These are phyloP conservation scores for Calocera viscosa DNA, from an alignment of 768 basidiomycete species.

Conservation along the genomic window DNA sequence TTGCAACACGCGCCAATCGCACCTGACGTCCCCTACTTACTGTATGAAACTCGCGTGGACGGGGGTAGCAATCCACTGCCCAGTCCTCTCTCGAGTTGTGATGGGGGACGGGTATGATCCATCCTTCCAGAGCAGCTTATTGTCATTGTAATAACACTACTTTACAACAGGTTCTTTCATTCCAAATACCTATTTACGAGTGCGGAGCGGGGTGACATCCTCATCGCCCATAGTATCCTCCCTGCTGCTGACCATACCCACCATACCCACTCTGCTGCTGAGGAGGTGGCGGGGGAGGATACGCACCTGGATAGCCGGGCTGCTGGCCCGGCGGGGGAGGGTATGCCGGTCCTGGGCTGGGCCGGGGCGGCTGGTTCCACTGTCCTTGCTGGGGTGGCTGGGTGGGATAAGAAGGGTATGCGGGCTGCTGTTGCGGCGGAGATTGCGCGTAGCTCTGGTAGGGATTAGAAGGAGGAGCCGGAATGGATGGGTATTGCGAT, in stretches of 20 bases:
- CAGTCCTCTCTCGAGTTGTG: background rate
- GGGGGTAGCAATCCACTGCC: background rate
- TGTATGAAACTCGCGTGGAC: background rate
- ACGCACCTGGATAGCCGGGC: conserved; percentile 6
- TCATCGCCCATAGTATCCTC: background rate
- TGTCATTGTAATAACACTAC: background rate
- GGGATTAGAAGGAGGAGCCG: background rate
- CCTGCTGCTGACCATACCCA: background rate
- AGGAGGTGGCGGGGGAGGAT: conserved; percentile 13
- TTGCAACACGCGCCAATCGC: conserved; percentile 3
- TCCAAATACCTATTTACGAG: background rate
- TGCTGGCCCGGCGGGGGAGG: conserved; percentile 13
- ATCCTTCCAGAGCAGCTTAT: background rate
- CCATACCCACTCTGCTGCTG: conserved; percentile 2
- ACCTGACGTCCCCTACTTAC: background rate
- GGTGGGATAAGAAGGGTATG: background rate
- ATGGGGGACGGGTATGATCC: background rate
- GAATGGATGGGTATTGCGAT: conserved; percentile 11
- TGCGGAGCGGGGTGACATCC: background rate
- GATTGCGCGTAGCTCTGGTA: background rate
- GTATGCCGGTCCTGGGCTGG: background rate
- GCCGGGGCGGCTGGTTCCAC: background rate
- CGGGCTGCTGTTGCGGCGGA: conserved; percentile 7
- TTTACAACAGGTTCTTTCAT: background rate
- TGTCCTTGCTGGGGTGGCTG: background rate